Base-by-base conservation (phyloP, 1,284 basidiomycete genomes). In the Irpex rosettiformis region DNA sequence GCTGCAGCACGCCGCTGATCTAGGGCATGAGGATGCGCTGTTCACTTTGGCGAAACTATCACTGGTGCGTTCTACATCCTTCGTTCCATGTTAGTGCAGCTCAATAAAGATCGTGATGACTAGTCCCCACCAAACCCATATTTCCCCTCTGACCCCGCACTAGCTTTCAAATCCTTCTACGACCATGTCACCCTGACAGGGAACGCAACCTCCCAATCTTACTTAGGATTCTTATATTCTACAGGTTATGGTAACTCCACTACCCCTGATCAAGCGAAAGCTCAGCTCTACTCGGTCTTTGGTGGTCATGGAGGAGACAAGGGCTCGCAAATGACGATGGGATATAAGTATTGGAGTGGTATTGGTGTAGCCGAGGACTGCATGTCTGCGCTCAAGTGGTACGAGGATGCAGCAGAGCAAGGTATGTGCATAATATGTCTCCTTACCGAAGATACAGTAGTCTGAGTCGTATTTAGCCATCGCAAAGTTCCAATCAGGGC, bases 271-370 rank as follows among this genome's bases (percentile, higher is more conserved):
- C 86, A 89, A 71, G 83, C 81, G 7, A 84, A 88, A 72, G 93
- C 96, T 0, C 85, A 96, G 59, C 77, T 98, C 0, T 93, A 98
- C 70, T 94, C 96, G 70, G 96, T 94, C 0, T 96, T 98, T 68
- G 89, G 94, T 1, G 95, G 94, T 1, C 86, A 94, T 56, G 89
- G 90, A 16, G 93, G 91, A 0, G 83, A 96, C 73, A 85, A 88
- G 64, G 87, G 91, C 3, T 91, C 96, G 0, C 90, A 96, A 70
- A 95, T 96, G 91, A 86, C 94, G 0, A 78, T 99, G 40, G 97
- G 89, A 0, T 98, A 96, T 72, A 84, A 95, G n/a, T 89, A 96
- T 70, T 97, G 93, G 91, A 89, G 89, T 25, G 97, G 97, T 0
- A 96, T 99, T 60, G 93, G 95, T 4, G 89, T 92, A 0, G 79